These are phyloP conservation scores for Medicago lupulina DNA, from an alignment of 306 rosid genomes.

Conservation along the genomic window DNA sequence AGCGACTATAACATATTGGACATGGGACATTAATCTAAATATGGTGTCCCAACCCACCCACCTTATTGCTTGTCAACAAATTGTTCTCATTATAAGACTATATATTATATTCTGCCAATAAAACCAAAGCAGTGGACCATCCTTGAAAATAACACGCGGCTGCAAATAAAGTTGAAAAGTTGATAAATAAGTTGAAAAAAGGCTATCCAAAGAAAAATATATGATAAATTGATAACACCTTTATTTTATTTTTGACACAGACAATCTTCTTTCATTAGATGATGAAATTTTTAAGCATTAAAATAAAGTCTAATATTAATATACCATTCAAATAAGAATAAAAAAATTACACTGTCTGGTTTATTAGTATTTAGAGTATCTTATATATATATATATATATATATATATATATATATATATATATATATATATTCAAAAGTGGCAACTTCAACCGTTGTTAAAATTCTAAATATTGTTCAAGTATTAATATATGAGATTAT, in stretches of 20 bases:
- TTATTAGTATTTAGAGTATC: too few relatives aligned
- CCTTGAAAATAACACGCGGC: constrained; percentile 5
- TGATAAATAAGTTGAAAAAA: neutral
- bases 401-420: too few relatives aligned
- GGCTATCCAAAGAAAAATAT: neutral
- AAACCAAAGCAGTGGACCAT: constrained; percentile 1
- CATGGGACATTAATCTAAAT: constrained; percentile 2
- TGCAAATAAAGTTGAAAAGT: constrained; percentile 12
- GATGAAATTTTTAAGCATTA: neutral
- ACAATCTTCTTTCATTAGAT: neutral
- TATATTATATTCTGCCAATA: neutral
- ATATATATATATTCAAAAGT: too few relatives aligned
- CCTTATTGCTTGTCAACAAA: constrained; percentile 8
- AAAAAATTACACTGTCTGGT: too few relatives aligned
- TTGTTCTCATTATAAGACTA: neutral
- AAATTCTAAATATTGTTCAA: too few relatives aligned
- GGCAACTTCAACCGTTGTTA: too few relatives aligned
- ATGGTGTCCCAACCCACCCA: constrained; percentile 13
- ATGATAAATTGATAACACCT: neutral
- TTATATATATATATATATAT: too few relatives aligned
- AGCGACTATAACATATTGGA: neutral
- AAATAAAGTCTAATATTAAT: too few relatives aligned
- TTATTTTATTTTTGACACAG: neutral
- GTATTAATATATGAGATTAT: too few relatives aligned
- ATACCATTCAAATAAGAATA: too few relatives aligned